A percentile compares a stretch with the other conserved stretches of the same genome.
Conservation (phyloP, 495 filamentous ascomycete genomes). For the Penicillium malachiteum region DNA sequence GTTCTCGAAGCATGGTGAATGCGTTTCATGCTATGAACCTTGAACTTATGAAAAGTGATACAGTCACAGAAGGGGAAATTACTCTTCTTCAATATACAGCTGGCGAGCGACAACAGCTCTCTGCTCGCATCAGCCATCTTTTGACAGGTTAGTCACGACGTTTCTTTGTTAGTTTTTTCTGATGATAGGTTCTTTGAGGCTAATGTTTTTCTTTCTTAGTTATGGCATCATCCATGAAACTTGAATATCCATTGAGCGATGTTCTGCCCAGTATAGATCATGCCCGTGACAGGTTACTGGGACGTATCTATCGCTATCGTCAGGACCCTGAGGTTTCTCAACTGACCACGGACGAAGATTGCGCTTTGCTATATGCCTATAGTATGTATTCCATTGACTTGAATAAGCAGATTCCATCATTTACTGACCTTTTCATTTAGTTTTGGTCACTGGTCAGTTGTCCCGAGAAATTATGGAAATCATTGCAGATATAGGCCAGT, state of each 20-base stretch:
- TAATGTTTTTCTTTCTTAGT: slow-evolving; percentile 47
- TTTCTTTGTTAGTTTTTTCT: background rate
- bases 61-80: slow-evolving; percentile 74
- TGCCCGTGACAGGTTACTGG: slow-evolving; percentile 78
- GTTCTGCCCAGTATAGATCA: slow-evolving; percentile 79
- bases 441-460: slow-evolving; percentile 54
- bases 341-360: slow-evolving; percentile 63
- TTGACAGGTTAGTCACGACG: slow-evolving; percentile 63
- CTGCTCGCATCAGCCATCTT: slow-evolving; percentile 85
- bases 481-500: slow-evolving; percentile 47
- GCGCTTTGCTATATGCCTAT: slow-evolving; percentile 71
- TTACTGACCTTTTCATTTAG: slow-evolving; percentile 23
- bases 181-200: background rate
- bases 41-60: slow-evolving; percentile 77
- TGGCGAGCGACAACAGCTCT: slow-evolving; percentile 74
- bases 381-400: slow-evolving; percentile 39
- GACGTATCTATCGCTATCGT: slow-evolving; percentile 83
- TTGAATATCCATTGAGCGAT: slow-evolving; percentile 89
- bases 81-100: slow-evolving; percentile 76
- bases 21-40: slow-evolving; percentile 95
- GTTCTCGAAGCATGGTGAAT: slow-evolving; percentile 81
- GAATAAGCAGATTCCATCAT: background rate
- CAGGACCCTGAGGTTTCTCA: slow-evolving; percentile 58
- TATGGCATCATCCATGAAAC: slow-evolving; percentile 85
- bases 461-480: slow-evolving; percentile 50